Base-by-base conservation (phyloP, 306 rosid species). In the Castanospermum australe region DNA sequence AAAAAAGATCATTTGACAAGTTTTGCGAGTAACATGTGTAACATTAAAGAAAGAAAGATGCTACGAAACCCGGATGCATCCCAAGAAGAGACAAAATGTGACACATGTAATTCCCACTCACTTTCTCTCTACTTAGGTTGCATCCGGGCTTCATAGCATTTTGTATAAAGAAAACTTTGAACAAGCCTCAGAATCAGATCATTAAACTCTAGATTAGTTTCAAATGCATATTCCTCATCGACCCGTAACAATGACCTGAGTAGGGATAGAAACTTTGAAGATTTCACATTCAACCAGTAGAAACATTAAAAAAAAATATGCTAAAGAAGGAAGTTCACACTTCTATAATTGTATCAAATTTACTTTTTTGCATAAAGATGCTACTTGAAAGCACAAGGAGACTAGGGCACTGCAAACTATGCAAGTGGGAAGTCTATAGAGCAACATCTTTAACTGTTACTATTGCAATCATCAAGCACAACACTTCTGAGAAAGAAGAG, bases 171-270 rank as follows among this genome's bases (percentile, higher is more conserved):
- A 42, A 38, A 36, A 30, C 52, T 20, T 36, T 45, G 51, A 65
- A 66, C 73, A 17, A 70, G 67, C 22, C 33, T 74, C 17, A 51
- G 21, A 74, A 54, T 4, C 33, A 60, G 13, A 74, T 76, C 66
- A 36, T 14, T 33, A 63, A 51, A 68, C 62, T 50, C 32, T 24
- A 65, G n/a, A 68, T 39, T 22, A 68, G 71, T 41, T 69, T 69
- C 17, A 60, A 61, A 60, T 62, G 38, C 21, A n/a, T 35, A 9
- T 5, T 47, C 42, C n/a, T 24, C 71, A 68, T 71, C 55, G 14
- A 66, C 41, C 14, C 13, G 24, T n/a, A n/a, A n/a, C n/a, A n/a
- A n/a, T n/a, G n/a, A n/a, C 8, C 0, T 47, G 18, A 62, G 54
- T 42, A 45, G 9, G 28, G 35, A 56, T 18, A 18, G 52, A 51